Conservation (phyloP, 176 grass and related monocot genomes). For the Lolium perenne region DNA sequence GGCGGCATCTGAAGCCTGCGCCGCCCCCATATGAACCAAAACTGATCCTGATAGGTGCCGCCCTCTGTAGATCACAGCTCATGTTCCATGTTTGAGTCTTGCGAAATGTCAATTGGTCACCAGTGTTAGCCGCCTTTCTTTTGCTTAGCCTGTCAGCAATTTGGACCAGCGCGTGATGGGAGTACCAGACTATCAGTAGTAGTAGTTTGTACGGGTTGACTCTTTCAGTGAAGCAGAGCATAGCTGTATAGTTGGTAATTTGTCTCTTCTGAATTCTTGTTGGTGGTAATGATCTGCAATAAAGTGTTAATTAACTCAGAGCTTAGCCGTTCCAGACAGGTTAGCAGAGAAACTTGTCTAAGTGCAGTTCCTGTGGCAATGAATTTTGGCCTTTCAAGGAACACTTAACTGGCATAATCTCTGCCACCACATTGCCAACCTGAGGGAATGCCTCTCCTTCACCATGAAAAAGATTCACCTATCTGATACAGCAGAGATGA, state of each 20-base stretch:
- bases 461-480: too few relatives aligned
- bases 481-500: too few relatives aligned
- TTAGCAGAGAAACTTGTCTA: background rate
- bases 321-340: background rate
- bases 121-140: background rate
- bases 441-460: background rate
- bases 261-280: background rate
- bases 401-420: background rate
- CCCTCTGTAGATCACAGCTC: background rate
- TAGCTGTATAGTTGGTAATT: background rate
- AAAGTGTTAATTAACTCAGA: background rate
- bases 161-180: background rate
- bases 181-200: background rate
- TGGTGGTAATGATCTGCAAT: background rate
- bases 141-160: constrained; percentile 2
- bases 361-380: background rate
- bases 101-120: background rate
- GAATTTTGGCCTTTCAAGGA: background rate
- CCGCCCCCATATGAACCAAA: background rate
- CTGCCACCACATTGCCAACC: background rate
- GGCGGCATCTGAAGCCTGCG: constrained; percentile 10
- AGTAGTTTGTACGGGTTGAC: background rate
- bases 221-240: constrained; percentile 26
- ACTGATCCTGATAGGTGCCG: background rate
- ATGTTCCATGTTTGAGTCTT: background rate